Evolutionary conservation across 495 filamentous ascomycete species (phyloP), one percentile per base, ranked within the genome.

Genomic region (Cercophora samala): DNA sequence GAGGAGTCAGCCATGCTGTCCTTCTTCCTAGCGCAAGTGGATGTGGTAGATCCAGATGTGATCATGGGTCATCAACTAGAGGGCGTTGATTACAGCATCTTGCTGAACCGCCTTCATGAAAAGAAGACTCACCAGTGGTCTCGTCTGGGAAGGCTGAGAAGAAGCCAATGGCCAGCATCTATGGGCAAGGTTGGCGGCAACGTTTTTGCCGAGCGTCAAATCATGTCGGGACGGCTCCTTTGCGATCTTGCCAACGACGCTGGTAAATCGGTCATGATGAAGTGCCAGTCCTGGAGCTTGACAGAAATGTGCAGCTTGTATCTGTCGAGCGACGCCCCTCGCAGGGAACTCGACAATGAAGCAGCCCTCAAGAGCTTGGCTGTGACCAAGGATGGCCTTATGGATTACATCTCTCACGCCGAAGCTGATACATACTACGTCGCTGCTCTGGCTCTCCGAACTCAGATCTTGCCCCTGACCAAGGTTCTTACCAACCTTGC

Each of bases 221-320:
- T 98, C 54, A 91, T 96, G 72, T 86, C 93, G 65, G 95, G 95
- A 56, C 88, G 95, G 67, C 81, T 99, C 62, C 83, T 97, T 60
- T 98, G 96, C 75, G 95, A 99, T 83, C 82, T 97, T 64, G 93
- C 89, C 52, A 99, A 99, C 73, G 95, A 99, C 67, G 91, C 96
- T 75, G 95, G 95, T 77, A 97, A 97, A 85, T 97, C 93, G 24
- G 86, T 94, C 60, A 98, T 97, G 93, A 90, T 86, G 68, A 96
- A 96, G 81, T 99, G 95, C 75, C 93, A 97, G 75, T 95, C 93
- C 4, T 99, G 96, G 96, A 97, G 89, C 78, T 83, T 99, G 76
- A 95, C 92, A 0, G 95, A 99, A 77, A 99, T 99, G 91, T 96
- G 92, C 77, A 90, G 88, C 58, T 84, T 97, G 24, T 93, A 97